A percentile compares a stretch with the other conserved stretches of the same genome.
phyloP scores from a whole-genome alignment of 805 yeast species.

The Candida sonorensis region DNA sequence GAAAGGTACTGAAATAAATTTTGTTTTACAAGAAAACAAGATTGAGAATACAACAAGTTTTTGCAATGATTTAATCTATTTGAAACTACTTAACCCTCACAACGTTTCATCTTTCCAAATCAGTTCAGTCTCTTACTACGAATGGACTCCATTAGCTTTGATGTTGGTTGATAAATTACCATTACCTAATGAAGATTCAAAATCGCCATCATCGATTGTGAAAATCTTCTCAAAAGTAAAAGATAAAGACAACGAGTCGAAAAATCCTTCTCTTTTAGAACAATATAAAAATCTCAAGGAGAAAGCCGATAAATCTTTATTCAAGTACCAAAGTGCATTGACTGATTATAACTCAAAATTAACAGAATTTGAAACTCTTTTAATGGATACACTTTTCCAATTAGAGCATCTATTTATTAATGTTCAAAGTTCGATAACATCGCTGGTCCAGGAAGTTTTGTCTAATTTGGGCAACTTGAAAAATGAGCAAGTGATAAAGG shows the following conservation, averaged over 20 bases:
- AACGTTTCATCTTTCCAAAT: conserved; percentile 11
- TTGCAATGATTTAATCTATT: conserved; percentile 9
- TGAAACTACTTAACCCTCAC: conserved; percentile 9
- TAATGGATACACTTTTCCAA: conserved; percentile 8
- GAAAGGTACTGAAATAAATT: conserved; percentile 9
- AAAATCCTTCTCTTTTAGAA: too few species aligned
- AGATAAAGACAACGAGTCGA: too few species aligned
- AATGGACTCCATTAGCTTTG: conserved; percentile 11
- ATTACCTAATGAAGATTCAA: conserved; percentile 2
- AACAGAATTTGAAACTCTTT: conserved; percentile 7
- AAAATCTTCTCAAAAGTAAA: neutral
- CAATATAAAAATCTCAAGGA: conserved; percentile 7
- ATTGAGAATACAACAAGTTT: conserved; percentile 4
- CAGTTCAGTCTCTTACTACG: conserved; percentile 10
- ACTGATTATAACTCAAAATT: conserved; percentile 5
- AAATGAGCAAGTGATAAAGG: neutral
- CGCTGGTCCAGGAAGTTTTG: conserved; percentile 7
- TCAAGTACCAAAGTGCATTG: conserved; percentile 5
- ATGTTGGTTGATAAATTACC: conserved; percentile 5
- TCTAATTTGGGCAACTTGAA: conserved; percentile 7
- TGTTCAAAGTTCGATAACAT: conserved; percentile 6
- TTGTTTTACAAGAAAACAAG: conserved; percentile 1
- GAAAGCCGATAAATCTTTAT: conserved; percentile 1
- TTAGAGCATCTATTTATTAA: conserved; percentile 5
- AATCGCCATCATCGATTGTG: neutral